Evolutionary conservation across 129 eudicot genomes (phyloP), one percentile per base, ranked within the genome.

Genomic region (Kitagawia praeruptora): DNA sequence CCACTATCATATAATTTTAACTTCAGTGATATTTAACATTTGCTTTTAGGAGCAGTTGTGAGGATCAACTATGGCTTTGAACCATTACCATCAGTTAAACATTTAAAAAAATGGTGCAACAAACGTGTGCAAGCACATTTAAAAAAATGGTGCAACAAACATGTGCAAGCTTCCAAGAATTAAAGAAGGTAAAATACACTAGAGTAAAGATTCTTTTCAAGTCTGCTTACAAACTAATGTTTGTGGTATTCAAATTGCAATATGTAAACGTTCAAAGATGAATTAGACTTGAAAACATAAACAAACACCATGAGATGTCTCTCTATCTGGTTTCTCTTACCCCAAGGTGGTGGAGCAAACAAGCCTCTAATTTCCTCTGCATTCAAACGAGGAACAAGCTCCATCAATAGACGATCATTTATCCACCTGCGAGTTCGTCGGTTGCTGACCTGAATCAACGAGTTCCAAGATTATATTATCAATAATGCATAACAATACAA

Each of bases 341-440:
- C 98, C 86, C 86, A 94, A n/a, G 98, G 98, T 14, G 98, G 98
- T 51, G 98, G 98, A 82, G 98, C 96, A 89, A 94, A 94, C 85
- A 94, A 82, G 81, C 98, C 98, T 75, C 93, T 85, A 39, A 94
- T 91, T 83, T 94, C 98, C 77, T 94, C 93, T n/a, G 92, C 93
- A 80, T 91, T 82, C 79, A 94, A 78, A 79, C 96, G 96, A 61
- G 98, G 98, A 47, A 94, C 98, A 77, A 94, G 98, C 82, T 94
- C 98, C 87, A 91, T 86, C 78, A 94, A 75, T 48, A 94, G 74
- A 1, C 98, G 93, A 74, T 94, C 97, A 87, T 94, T 94, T 64
- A 94, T 39, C 96, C 88, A 88, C 86, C 98, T 87, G 8, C 98
- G 97, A 66, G 97, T 81, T 61, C 97, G 87, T 64, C 98, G 85